These are phyloP conservation scores for Bjerkandera adusta DNA, from an alignment of 1,284 basidiomycete genomes.

Conservation along the genomic window DNA sequence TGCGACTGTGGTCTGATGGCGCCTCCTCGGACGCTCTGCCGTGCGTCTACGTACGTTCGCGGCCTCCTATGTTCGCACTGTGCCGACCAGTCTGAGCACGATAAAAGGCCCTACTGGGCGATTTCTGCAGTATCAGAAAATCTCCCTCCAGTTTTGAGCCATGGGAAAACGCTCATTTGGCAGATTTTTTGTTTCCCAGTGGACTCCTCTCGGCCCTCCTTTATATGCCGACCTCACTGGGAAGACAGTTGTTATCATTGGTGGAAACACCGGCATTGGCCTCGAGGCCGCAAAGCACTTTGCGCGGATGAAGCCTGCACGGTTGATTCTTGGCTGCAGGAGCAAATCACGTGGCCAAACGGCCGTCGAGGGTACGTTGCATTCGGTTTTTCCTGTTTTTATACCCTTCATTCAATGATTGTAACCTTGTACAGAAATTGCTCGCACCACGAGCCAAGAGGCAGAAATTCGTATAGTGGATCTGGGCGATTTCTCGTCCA, in stretches of 20 bases:
- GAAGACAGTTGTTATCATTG: conserved; percentile 32
- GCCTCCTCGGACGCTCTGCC: too few relatives aligned
- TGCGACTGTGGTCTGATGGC: too few relatives aligned
- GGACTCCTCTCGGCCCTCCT: conserved; percentile 14
- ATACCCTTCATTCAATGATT: too few relatives aligned
- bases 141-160: too few relatives aligned
- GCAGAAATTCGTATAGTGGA: conserved; percentile 30
- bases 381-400: too few relatives aligned
- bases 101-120: too few relatives aligned
- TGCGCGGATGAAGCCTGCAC: conserved; percentile 29
- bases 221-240: conserved; percentile 26
- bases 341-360: conserved; percentile 22
- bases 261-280: conserved; percentile 34
- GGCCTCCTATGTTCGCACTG: too few relatives aligned
- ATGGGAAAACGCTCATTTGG: too few relatives aligned
- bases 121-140: too few relatives aligned
- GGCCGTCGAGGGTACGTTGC: conserved; percentile 20
- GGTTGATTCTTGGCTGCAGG: conserved; percentile 29
- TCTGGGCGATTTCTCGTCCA: conserved; percentile 27
- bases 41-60: too few relatives aligned
- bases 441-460: conserved; percentile 25
- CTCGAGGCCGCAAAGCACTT: conserved; percentile 32
- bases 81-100: too few relatives aligned
- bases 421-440: conserved; percentile 26
- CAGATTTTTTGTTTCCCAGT: too few relatives aligned